phyloP scores from a whole-genome alignment of 805 yeast species.

The Candida orba region DNA sequence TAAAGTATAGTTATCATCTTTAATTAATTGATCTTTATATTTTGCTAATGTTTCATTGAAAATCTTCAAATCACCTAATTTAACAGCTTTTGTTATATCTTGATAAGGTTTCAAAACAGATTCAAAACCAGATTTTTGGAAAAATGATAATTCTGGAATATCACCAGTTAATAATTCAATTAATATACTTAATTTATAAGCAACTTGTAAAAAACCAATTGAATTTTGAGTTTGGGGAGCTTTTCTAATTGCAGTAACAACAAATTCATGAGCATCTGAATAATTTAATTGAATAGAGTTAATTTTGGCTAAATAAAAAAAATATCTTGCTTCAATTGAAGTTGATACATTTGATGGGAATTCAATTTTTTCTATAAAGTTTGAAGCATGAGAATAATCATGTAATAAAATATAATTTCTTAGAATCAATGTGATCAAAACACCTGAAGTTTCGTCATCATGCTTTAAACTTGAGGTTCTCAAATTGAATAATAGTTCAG shows the following conservation, averaged over 20 bases:
- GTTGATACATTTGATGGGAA: conserved; percentile 83
- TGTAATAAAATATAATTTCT: conserved; percentile 73
- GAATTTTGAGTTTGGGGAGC: conserved; percentile 88
- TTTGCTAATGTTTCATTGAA: conserved; percentile 65
- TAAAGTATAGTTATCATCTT: conserved; percentile 76
- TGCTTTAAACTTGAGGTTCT: conserved; percentile 89
- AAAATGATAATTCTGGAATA: conserved; percentile 81
- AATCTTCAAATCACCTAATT: conserved; percentile 78
- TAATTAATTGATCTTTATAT: conserved; percentile 54
- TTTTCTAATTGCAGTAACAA: conserved; percentile 91
- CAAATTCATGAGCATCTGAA: conserved; percentile 81
- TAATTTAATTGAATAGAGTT: conserved; percentile 90
- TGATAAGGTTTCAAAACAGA: conserved; percentile 72
- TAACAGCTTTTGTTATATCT: conserved; percentile 84
- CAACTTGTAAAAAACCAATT: conserved; percentile 80
- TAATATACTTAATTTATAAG: conserved; percentile 79
- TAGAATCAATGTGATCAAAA: conserved; percentile 75
- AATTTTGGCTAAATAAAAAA: conserved; percentile 85
- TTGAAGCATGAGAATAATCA: conserved; percentile 82
- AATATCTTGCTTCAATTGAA: conserved; percentile 86
- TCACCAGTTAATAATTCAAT: conserved; percentile 95
- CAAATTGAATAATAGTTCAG: conserved; percentile 63
- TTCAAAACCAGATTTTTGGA: conserved; percentile 56
- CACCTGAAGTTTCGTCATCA: conserved; percentile 86
- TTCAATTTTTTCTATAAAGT: conserved; percentile 79